phyloP scores from a whole-genome alignment of 345 rosid species.

The Populus ilicifolia region DNA sequence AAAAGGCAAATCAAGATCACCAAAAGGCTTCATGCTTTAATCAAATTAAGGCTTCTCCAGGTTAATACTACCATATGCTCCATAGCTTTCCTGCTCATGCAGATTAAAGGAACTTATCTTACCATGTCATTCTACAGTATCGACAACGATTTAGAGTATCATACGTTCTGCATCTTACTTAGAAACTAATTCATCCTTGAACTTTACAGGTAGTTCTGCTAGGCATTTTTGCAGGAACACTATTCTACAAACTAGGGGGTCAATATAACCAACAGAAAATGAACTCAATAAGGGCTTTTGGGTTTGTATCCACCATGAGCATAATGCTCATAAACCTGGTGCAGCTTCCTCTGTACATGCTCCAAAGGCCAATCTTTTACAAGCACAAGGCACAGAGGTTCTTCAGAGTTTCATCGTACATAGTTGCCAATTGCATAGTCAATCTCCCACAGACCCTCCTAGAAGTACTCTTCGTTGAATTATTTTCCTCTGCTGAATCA shows the following conservation, averaged over 20 bases:
- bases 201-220: slow-evolving; percentile 29
- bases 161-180: background rate
- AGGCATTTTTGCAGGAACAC: slow-evolving; percentile 26
- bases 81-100: background rate
- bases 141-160: background rate
- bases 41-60: slow-evolving; percentile 35
- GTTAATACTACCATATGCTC: slow-evolving; percentile 9
- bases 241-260: slow-evolving; percentile 31
- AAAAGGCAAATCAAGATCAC: slow-evolving; percentile 34
- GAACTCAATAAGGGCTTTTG: slow-evolving; percentile 38
- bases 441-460: slow-evolving; percentile 34
- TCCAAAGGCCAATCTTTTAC: slow-evolving; percentile 33
- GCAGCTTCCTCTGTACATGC: slow-evolving; percentile 36
- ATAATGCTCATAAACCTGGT: slow-evolving; percentile 37
- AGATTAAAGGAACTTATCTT: background rate
- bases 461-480: slow-evolving; percentile 16
- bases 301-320: slow-evolving; percentile 33
- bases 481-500: background rate
- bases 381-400: slow-evolving; percentile 34
- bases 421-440: slow-evolving; percentile 32
- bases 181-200: background rate
- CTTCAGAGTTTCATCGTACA: slow-evolving; percentile 34
- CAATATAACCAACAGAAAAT: slow-evolving; percentile 34
- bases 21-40: slow-evolving; percentile 27
- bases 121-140: background rate